Evolutionary conservation across 2,329 filamentous ascomycete genomes (phyloP).

Genomic region (Arachnomyces sp.): DNA sequence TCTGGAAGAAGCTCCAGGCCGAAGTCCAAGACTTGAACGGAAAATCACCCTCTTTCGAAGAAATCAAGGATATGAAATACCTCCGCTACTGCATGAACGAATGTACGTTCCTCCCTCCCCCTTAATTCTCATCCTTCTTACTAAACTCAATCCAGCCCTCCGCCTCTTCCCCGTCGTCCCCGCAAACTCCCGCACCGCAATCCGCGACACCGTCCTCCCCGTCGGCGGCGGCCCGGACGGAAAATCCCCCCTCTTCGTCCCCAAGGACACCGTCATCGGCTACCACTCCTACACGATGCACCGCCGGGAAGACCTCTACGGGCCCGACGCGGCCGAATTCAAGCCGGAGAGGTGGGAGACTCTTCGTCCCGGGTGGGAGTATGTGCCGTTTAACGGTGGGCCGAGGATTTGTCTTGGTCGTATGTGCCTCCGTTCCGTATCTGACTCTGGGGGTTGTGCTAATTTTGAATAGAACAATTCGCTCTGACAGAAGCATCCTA

Average conservation of each 20-base stretch:
- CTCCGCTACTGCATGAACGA: conserved; percentile 33
- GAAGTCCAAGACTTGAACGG: conserved; percentile 35
- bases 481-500: conserved; percentile 37
- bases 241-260: conserved; percentile 40
- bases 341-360: conserved; percentile 44
- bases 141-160: conserved; percentile 29
- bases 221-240: conserved; percentile 42
- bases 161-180: conserved; percentile 51
- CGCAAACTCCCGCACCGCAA: conserved; percentile 44
- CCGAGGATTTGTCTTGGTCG: conserved; percentile 35
- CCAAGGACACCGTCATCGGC: conserved; percentile 36
- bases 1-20: conserved; percentile 30
- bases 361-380: conserved; percentile 28
- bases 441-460: conserved; percentile 4
- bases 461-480: conserved; percentile 31
- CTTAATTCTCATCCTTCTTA: conserved; percentile 24
- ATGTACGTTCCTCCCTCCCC: conserved; percentile 11
- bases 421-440: conserved; percentile 16
- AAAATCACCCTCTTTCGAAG: conserved; percentile 35
- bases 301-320: conserved; percentile 41
- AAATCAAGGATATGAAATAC: conserved; percentile 34
- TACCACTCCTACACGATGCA: conserved; percentile 45
- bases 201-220: conserved; percentile 44
- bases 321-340: conserved; percentile 43
- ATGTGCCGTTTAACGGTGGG: conserved; percentile 32